Evolutionary conservation across 2,329 filamentous ascomycete species (phyloP).

Genomic region (Metarhizium sp.): DNA sequence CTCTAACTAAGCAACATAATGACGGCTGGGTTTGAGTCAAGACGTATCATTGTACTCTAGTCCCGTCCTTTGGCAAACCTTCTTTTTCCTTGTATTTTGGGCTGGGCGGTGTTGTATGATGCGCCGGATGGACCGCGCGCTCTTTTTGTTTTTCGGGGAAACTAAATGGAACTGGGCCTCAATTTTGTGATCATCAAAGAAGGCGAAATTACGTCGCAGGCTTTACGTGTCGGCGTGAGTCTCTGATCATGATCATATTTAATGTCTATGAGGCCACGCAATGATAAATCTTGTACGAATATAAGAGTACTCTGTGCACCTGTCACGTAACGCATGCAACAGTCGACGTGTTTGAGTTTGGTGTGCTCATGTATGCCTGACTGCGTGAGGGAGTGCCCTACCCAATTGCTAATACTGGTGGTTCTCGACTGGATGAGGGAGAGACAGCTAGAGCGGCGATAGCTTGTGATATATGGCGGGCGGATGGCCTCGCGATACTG

Average conservation of each 20-base stretch:
- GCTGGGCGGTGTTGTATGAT: slow-evolving; percentile 33
- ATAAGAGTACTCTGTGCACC: background rate
- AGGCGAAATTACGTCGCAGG: slow-evolving; percentile 9
- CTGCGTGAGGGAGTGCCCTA: no score
- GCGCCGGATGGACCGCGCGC: slow-evolving; percentile 26
- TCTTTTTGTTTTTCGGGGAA: slow-evolving; percentile 25
- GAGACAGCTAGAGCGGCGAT: no score
- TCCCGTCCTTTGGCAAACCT: slow-evolving; percentile 9
- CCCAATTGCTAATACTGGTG: no score
- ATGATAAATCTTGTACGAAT: slow-evolving; percentile 20
- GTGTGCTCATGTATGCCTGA: no score
- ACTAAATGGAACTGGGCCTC: slow-evolving; percentile 24
- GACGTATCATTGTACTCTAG: slow-evolving; percentile 6
- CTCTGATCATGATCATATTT: slow-evolving; percentile 13
- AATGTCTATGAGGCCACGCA: slow-evolving; percentile 15
- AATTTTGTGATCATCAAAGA: slow-evolving; percentile 22
- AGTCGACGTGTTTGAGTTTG: background rate
- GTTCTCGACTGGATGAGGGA: no score
- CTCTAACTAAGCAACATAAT: slow-evolving; percentile 23
- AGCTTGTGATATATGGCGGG: no score
- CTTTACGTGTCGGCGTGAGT: slow-evolving; percentile 12
- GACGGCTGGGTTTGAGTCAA: slow-evolving; percentile 3
- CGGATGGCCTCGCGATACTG: no score
- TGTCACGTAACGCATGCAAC: background rate
- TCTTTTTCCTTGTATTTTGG: slow-evolving; percentile 26